Base-by-base conservation (phyloP, 176 grass and related monocot species). In the Oryza rufipogon region DNA sequence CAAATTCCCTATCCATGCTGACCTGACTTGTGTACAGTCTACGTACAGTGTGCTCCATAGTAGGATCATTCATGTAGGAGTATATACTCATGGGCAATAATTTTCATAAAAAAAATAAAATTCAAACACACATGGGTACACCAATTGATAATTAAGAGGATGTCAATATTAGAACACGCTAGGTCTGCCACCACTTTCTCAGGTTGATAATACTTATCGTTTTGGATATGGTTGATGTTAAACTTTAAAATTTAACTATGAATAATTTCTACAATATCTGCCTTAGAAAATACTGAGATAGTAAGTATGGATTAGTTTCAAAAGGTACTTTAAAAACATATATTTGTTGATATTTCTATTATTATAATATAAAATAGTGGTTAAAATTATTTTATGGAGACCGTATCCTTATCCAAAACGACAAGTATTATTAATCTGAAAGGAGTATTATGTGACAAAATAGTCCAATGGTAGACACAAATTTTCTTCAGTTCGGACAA, bases 1-100 rank as follows among this genome's bases (percentile, higher is more conserved):
- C 38, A 8, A 82, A 87, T 71, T 87, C 66, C 49, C 61, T 78
- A 60, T 33, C 66, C 20, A 16, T 64, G 20, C 75, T 77, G 56
- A 19, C 23, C 8, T 13, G 58, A 22, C n/a, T n/a, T 10, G 3
- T n/a, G 8, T 23, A 23, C n/a, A 63, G 58, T 63, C 58, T 63
- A 63, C 26, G 1, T 26, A 26, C 12, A 25, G 34, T 38, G 1
- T 4, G 42, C 42, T 44, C 42, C 9, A 10, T 44, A 44, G 42
- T 73, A 61, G 51, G 51, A 19, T 56, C 16, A 56, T 19, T 56
- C 51, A 49, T 13, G 11, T 14, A 56, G 51, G 16, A 6, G 4
- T 10, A 19, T 56, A 56, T 56, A 56, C 15, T 6, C 16, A 19
- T 56, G 16, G 51, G 17, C 16, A 56, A 56, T 56, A 13, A 56